Base-by-base conservation (phyloP, 2,329 filamentous ascomycete genomes). In the Chrysoporthe puriensis region DNA sequence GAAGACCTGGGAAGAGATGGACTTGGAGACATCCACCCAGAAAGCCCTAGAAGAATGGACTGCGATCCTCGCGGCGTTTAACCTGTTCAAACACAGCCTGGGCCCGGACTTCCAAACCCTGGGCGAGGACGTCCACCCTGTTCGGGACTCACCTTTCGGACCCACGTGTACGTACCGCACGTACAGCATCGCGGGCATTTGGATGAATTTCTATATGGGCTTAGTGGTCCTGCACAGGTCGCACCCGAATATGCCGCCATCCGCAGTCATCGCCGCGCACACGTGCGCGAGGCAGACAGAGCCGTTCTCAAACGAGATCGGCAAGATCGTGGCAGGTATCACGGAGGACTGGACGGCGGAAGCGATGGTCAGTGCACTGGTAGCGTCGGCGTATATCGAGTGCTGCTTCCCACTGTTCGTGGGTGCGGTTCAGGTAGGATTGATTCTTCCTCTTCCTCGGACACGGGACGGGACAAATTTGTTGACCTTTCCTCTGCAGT, bases 191-290 rank as follows among this genome's bases (percentile, higher is more conserved):
- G 92, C 92, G 2, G 91, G 92, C 44, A 84, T 97, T 32, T 97
- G 94, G 93, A 89, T 92, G 75, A 91, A 94, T 71, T 94, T 92
- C 77, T 91, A 97, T 78, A 92, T 95, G 83, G 90, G 90, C 0
- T 85, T 93, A 59, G 95, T 98, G 67, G 85, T 94, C 64, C 85
- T 96, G n/a, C 84, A 95, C 68, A 87, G 96, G 44, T 85, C 90
- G 0, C 94, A 97, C 72, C 96, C 96, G 0, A 87, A 87, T 34
- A 97, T 97, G 94, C 95, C 94, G 0, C 93, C 95, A 0, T 90
- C 94, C 9, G 91, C 94, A 46, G 94, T 97, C 88, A 87, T 94
- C 73, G 94, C 96, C 2, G 93, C 93, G 0, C 91, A 90, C 8
- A 85, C 96, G 71, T 89, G 91, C 11, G 93, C 93, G 0, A 82